phyloP scores from a whole-genome alignment of 768 basidiomycete genomes.

The Tulasnella sp. region DNA sequence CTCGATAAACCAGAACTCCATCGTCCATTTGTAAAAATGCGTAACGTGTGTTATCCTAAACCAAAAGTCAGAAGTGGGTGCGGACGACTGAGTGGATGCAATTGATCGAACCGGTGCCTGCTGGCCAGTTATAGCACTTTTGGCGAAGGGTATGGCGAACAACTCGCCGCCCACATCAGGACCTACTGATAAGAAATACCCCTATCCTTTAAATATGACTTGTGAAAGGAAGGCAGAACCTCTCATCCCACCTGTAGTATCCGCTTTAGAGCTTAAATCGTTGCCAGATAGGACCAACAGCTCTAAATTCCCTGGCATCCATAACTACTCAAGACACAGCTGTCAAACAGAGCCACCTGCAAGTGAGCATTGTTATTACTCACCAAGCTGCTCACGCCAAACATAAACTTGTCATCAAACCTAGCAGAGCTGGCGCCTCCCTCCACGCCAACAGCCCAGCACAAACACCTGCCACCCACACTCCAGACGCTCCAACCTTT shows the following conservation, averaged over 20 bases:
- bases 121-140: slow-evolving; percentile 84
- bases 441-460: slow-evolving; percentile 58
- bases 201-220: slow-evolving; percentile 38
- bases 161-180: slow-evolving; percentile 39
- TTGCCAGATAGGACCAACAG: slow-evolving; percentile 58
- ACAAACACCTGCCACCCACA: slow-evolving; percentile 79
- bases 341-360: background rate
- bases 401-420: slow-evolving; percentile 80
- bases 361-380: slow-evolving; percentile 23
- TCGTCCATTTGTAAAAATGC: slow-evolving; percentile 95
- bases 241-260: background rate
- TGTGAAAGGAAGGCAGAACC: slow-evolving; percentile 20
- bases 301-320: slow-evolving; percentile 89
- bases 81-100: too few species aligned
- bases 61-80: too few species aligned
- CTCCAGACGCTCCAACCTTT: slow-evolving; percentile 86
- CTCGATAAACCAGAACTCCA: slow-evolving; percentile 82
- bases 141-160: slow-evolving; percentile 83
- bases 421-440: slow-evolving; percentile 28
- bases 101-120: slow-evolving; percentile 77
- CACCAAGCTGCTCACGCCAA: slow-evolving; percentile 64
- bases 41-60: slow-evolving; percentile 90
- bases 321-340: slow-evolving; percentile 48
- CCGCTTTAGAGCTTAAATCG: background rate
- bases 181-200: slow-evolving; percentile 7